These are phyloP conservation scores for Allantophomopsis cytisporea DNA, from an alignment of 2,329 filamentous ascomycete genomes.

Conservation along the genomic window DNA sequence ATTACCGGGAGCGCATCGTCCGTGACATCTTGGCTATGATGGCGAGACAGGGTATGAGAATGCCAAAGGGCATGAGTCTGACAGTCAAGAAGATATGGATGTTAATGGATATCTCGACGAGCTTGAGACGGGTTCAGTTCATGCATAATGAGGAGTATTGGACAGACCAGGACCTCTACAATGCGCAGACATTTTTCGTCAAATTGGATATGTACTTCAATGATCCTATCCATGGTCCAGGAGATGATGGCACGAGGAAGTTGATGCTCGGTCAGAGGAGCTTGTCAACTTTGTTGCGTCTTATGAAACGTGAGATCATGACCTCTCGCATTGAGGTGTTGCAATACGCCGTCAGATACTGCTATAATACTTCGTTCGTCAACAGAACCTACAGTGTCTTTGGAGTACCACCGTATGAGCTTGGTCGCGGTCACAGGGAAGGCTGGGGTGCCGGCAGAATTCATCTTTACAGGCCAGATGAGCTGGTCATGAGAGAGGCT, in stretches of 20 bases:
- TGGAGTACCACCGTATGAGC: slow-evolving; percentile 34
- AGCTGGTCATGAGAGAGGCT: slow-evolving; percentile 43
- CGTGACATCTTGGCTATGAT: slow-evolving; percentile 50
- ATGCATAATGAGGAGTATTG: slow-evolving; percentile 40
- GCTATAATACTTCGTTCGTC: slow-evolving; percentile 20
- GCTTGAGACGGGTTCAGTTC: slow-evolving; percentile 35
- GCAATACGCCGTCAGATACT: slow-evolving; percentile 43
- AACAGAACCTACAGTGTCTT: slow-evolving; percentile 17
- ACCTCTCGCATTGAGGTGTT: slow-evolving; percentile 34
- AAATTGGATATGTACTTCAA: slow-evolving; percentile 61
- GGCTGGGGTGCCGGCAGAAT: slow-evolving; percentile 35
- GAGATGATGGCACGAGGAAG: slow-evolving; percentile 33
- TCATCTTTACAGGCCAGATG: slow-evolving; percentile 40
- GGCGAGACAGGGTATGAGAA: slow-evolving; percentile 39
- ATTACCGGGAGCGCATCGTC: slow-evolving; percentile 39
- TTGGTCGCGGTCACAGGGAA: slow-evolving; percentile 40
- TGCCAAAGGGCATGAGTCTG: slow-evolving; percentile 31
- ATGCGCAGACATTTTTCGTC: slow-evolving; percentile 49
- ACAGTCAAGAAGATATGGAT: slow-evolving; percentile 59
- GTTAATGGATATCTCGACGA: slow-evolving; percentile 52
- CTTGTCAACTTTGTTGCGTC: slow-evolving; percentile 41
- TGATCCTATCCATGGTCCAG: slow-evolving; percentile 42
- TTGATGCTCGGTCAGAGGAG: slow-evolving; percentile 45
- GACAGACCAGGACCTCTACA: slow-evolving; percentile 44
- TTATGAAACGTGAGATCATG: slow-evolving; percentile 43